Evolutionary conservation across 139 green algal genomes (phyloP).

Genomic region (Tetradesmus obliquus): DNA sequence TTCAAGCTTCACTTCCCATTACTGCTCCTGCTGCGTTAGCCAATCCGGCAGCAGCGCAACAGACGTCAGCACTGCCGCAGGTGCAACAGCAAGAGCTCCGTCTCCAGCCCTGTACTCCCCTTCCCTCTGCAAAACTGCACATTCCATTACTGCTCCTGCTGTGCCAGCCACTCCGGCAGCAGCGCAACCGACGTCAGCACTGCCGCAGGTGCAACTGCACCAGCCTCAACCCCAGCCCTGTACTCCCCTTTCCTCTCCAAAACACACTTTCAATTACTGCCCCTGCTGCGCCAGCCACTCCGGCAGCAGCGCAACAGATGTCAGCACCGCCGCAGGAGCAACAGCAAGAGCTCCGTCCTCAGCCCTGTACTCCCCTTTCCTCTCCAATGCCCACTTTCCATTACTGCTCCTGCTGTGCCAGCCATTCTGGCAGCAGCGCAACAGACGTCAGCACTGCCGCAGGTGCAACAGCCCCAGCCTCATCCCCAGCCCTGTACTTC

Average conservation of each 20-base stretch:
- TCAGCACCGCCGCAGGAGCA: neutral
- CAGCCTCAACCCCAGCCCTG: neutral
- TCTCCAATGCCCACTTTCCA: neutral
- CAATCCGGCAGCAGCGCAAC: slow-evolving; percentile 24
- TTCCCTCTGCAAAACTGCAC: neutral
- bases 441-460: slow-evolving; percentile 22
- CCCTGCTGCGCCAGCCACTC: neutral
- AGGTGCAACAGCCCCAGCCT: neutral
- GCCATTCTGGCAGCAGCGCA: slow-evolving; percentile 27
- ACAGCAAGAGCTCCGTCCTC: neutral
- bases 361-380: slow-evolving; percentile 15
- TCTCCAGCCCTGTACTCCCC: slow-evolving; percentile 20
- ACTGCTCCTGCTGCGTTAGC: neutral
- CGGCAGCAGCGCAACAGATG: slow-evolving; percentile 19
- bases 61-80: neutral
- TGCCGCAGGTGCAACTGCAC: neutral
- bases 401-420: neutral
- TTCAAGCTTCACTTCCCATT: neutral
- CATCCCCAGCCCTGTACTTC: slow-evolving; percentile 33
- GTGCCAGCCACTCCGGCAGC: slow-evolving; percentile 27
- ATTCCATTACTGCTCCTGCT: neutral
- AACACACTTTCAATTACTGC: neutral
- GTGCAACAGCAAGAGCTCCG: neutral
- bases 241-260: slow-evolving; percentile 30
- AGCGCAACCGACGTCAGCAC: slow-evolving; percentile 16